A percentile compares a stretch with the other conserved stretches of the same genome.
Evolutionary conservation across 2,329 filamentous ascomycete genomes (phyloP).

Genomic region (Penicillium italicum): DNA sequence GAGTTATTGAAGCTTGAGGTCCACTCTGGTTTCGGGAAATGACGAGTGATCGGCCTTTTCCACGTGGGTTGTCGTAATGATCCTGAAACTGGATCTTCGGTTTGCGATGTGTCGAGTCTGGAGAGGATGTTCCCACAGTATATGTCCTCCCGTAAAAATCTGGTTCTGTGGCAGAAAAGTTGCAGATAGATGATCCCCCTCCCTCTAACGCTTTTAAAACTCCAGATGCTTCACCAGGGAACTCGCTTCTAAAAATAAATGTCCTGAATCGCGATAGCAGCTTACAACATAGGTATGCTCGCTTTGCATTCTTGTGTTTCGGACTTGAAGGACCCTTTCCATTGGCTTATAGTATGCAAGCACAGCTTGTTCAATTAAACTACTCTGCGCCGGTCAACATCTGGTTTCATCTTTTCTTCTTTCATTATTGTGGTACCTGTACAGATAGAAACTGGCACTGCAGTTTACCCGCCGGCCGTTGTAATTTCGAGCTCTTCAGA

Average conservation of each 20-base stretch:
- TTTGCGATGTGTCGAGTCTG: background rate
- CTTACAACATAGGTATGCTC: background rate
- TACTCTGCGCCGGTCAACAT: background rate
- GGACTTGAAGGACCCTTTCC: background rate
- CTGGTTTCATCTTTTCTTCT: background rate
- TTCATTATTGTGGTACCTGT: too few relatives aligned
- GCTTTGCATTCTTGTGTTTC: background rate
- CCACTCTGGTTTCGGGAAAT: background rate
- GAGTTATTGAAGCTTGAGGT: background rate
- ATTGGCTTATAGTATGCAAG: background rate
- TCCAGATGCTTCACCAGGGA: conserved; percentile 1
- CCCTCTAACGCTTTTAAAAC: background rate
- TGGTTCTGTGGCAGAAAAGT: background rate
- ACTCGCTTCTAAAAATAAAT: conserved; percentile 3
- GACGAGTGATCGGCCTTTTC: background rate
- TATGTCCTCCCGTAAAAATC: background rate
- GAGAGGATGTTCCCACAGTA: background rate
- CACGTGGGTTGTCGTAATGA: conserved; percentile 2
- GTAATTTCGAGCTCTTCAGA: background rate
- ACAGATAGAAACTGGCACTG: background rate
- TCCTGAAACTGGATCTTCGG: conserved; percentile 3
- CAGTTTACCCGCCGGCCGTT: background rate
- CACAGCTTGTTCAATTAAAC: background rate
- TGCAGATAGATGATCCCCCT: conserved; percentile 1
- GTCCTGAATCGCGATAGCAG: background rate